These are phyloP conservation scores for Penicillium sp. DNA, from an alignment of 2,329 filamentous ascomycete genomes.

Conservation along the genomic window DNA sequence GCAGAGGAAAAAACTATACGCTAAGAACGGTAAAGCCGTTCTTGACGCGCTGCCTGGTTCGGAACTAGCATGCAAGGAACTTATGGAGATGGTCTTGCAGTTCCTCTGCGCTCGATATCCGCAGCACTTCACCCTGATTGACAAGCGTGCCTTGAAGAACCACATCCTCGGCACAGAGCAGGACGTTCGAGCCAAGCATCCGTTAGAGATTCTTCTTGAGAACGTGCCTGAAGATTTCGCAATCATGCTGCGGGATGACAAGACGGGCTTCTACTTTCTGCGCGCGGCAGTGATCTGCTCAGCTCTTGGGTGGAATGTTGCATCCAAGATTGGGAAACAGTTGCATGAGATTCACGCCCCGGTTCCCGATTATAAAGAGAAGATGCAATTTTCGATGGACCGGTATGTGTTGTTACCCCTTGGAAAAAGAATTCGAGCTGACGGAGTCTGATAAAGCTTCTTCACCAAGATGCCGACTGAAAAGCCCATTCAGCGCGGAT, in stretches of 20 bases:
- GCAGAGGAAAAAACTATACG: slow-evolving; percentile 63
- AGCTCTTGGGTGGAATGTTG: slow-evolving; percentile 73
- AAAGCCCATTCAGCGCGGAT: slow-evolving; percentile 75
- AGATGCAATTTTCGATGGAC: slow-evolving; percentile 85
- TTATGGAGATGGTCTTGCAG: slow-evolving; percentile 81
- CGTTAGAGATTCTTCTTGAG: slow-evolving; percentile 66
- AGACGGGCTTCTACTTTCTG: slow-evolving; percentile 68
- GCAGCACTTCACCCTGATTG: slow-evolving; percentile 60
- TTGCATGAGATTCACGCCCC: slow-evolving; percentile 67
- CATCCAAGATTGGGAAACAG: slow-evolving; percentile 65
- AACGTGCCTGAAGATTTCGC: slow-evolving; percentile 83
- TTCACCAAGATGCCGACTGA: slow-evolving; percentile 72
- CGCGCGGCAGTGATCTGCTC: slow-evolving; percentile 75
- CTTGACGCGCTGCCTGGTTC: slow-evolving; percentile 67
- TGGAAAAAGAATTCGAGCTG: background rate
- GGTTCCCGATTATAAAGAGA: slow-evolving; percentile 80
- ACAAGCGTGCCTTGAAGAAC: slow-evolving; percentile 62
- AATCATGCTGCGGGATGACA: slow-evolving; percentile 66
- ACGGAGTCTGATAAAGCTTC: slow-evolving; percentile 50
- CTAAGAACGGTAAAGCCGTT: slow-evolving; percentile 59
- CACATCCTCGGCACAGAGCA: slow-evolving; percentile 60
- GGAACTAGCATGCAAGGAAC: slow-evolving; percentile 73
- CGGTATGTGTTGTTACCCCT: slow-evolving; percentile 47
- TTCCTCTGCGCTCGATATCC: slow-evolving; percentile 77
- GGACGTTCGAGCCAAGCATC: slow-evolving; percentile 57